A percentile compares a stretch with the other conserved stretches of the same genome.
Conservation (phyloP, 495 filamentous ascomycete species). For the Bombardia bombarda region DNA sequence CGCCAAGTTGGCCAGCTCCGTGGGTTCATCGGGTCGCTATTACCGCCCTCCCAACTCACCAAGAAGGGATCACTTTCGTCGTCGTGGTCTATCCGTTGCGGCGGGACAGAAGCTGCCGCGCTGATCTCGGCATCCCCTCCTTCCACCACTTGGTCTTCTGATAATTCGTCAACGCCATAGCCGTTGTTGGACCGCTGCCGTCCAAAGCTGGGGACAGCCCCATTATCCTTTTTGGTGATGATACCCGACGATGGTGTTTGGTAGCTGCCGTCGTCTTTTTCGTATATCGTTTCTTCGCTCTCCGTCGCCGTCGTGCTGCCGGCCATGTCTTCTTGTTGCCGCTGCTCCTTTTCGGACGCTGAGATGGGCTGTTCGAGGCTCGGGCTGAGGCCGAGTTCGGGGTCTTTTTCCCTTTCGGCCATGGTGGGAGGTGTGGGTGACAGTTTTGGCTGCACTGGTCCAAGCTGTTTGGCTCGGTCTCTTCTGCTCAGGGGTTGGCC, state of each 20-base stretch:
- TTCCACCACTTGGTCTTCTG: conserved; percentile 27
- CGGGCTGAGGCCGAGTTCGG: neutral
- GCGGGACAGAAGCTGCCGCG: neutral
- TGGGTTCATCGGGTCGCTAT: conserved; percentile 66
- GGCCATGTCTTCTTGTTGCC: neutral
- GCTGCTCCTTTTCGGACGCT: neutral
- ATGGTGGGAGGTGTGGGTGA: too few species aligned
- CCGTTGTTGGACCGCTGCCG: conserved; percentile 53
- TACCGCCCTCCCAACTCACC: conserved; percentile 63
- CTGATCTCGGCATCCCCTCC: conserved; percentile 14
- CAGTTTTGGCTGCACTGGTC: too few species aligned
- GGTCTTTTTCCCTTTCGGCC: too few species aligned
- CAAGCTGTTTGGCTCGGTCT: too few species aligned
- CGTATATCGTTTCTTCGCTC: neutral
- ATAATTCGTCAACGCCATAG: conserved; percentile 47
- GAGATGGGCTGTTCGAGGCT: too few species aligned
- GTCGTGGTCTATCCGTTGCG: neutral
- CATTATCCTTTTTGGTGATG: neutral
- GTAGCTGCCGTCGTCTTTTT: neutral
- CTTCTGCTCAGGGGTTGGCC: too few species aligned
- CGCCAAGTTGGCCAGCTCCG: conserved; percentile 54
- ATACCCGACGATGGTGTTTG: neutral
- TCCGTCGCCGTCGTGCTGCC: too few species aligned
- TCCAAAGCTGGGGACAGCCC: conserved; percentile 1
- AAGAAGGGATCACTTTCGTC: conserved; percentile 45